phyloP scores from a whole-genome alignment of 176 grass and related monocot genomes.

The Oropetium thomaeum region DNA sequence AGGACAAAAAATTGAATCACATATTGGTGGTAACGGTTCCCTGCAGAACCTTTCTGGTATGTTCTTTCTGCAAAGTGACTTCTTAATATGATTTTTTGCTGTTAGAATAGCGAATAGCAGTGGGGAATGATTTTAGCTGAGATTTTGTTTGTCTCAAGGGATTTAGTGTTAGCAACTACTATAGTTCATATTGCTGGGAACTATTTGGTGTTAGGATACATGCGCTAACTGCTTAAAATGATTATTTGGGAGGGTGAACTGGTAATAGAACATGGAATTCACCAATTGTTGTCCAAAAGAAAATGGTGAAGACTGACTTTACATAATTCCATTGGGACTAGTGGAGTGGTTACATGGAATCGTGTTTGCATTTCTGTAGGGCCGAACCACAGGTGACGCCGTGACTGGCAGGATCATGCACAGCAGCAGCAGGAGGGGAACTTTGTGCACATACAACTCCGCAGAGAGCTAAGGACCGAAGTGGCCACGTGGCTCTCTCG shows the following conservation, averaged over 20 bases:
- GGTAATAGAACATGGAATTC: background rate
- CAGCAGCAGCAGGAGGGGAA: conserved; percentile 9
- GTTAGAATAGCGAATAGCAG: background rate
- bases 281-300: background rate
- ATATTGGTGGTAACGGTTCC: conserved; percentile 56
- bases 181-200: background rate
- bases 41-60: conserved; percentile 46
- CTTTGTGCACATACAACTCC: conserved; percentile 37
- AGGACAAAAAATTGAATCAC: conserved; percentile 70
- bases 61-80: conserved; percentile 1
- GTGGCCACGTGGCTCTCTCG: conserved; percentile 3
- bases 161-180: background rate
- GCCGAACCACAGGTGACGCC: conserved; percentile 47
- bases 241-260: background rate
- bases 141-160: background rate
- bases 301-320: background rate
- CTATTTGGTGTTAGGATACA: background rate
- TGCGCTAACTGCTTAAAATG: background rate
- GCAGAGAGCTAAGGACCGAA: conserved; percentile 27
- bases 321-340: background rate
- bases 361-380: conserved; percentile 17
- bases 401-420: conserved; percentile 2
- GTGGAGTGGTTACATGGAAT: background rate
- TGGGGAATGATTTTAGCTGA: background rate
- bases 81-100: background rate